phyloP scores from a whole-genome alignment of 2,329 filamentous ascomycete genomes.

The Trichoderma sp. region DNA sequence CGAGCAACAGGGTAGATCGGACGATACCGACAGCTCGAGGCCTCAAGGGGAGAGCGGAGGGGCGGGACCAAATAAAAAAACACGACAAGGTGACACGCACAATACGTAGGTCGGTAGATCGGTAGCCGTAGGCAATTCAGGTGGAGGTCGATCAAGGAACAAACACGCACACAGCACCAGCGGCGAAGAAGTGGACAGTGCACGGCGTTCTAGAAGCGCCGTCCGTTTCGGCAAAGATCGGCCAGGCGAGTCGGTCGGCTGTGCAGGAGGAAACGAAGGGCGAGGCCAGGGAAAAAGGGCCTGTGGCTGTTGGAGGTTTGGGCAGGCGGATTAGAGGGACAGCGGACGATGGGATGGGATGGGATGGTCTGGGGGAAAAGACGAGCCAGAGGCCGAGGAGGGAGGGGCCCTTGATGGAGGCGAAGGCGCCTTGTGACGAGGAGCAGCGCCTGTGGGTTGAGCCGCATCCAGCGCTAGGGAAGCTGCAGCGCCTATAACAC shows the following conservation, averaged over 20 bases:
- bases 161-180: background rate
- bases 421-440: slow-evolving; percentile 13
- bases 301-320: background rate
- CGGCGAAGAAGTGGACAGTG: slow-evolving; percentile 1
- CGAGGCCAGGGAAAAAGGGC: background rate
- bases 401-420: background rate
- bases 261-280: background rate
- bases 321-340: background rate
- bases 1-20: background rate
- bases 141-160: background rate
- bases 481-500: background rate
- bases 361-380: slow-evolving; percentile 15
- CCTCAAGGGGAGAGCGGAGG: background rate
- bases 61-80: background rate
- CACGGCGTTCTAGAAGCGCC: slow-evolving; percentile 1
- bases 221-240: background rate
- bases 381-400: background rate
- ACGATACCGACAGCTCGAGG: background rate
- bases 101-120: background rate
- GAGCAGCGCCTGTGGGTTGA: background rate
- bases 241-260: background rate
- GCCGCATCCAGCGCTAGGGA: slow-evolving; percentile 22
- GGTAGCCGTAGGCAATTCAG: background rate
- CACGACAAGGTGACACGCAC: background rate
- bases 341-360: background rate